A percentile compares a stretch with the other conserved stretches of the same genome.
Evolutionary conservation across 352 stramenopile genomes (phyloP).

Genomic region (Globisporangium echinulatum): DNA sequence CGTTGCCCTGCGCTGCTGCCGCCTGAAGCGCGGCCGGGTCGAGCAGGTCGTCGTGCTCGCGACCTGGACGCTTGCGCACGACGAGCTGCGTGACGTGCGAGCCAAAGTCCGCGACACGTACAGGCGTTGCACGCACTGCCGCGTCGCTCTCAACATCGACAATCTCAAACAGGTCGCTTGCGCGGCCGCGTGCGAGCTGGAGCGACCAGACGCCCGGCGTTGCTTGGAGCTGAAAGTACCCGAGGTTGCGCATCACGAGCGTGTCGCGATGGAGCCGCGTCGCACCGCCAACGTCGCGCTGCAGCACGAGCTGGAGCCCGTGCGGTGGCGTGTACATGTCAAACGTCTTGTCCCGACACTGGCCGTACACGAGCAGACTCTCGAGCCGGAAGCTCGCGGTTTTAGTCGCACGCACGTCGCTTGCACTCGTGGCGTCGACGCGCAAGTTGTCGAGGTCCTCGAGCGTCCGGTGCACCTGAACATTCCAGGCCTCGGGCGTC

Average conservation of each 20-base stretch:
- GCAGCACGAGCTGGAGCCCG: constrained; percentile 88
- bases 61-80: constrained; percentile 89
- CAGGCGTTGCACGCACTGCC: constrained; percentile 21
- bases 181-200: constrained; percentile 77
- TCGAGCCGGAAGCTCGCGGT: constrained; percentile 84
- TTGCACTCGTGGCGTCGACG: constrained; percentile 48
- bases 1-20: constrained; percentile 11
- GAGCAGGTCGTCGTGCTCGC: constrained; percentile 70
- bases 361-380: constrained; percentile 86
- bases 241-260: constrained; percentile 99
- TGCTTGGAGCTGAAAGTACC: constrained; percentile 98
- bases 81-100: constrained; percentile 83
- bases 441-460: constrained; percentile 92
- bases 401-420: constrained; percentile 52
- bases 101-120: constrained; percentile 84
- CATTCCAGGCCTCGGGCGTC: constrained; percentile 90
- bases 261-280: constrained; percentile 87
- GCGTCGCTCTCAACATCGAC: constrained; percentile 44
- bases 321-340: constrained; percentile 80
- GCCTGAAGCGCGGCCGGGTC: constrained; percentile 21
- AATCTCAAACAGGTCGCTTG: constrained; percentile 74
- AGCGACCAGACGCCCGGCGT: constrained; percentile 94
- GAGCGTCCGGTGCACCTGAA: constrained; percentile 62
- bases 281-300: constrained; percentile 49
- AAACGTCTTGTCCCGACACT: constrained; percentile 83